Evolutionary conservation across 228 moss, liverwort and hornwort genomes (phyloP), one percentile per base, ranked within the genome.

Genomic region (Sphagnum magellanicum): DNA sequence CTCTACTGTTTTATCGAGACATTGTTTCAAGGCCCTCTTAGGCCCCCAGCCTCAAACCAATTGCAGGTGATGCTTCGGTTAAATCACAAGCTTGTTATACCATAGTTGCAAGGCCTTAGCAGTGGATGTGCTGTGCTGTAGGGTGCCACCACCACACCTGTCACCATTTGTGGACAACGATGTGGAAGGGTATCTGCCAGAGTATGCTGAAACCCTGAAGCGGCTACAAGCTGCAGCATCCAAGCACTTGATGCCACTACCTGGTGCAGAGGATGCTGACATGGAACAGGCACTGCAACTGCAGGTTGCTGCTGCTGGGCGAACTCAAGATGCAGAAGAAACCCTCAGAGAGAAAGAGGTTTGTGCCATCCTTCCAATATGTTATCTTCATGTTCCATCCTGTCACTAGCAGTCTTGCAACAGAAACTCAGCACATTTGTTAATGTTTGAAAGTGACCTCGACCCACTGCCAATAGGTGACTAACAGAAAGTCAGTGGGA

Each of bases 141-240:
- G 80, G 72, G 79, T 92, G 12, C 90, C 89, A 12, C 94, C 98
- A 9, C 89, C 98, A 50, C 94, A 98, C 75, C 69, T 98, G 74
- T 98, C 94, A 63, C 93, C 91, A 6, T 98, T 98, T 10, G 94
- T 89, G 50, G 94, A 98, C 63, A 88, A 89, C 51, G 92, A 91
- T 53, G 96, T 74, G 13, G 92, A 92, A 73, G 96, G 92, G 5
- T 96, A 96, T 63, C 83, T 92, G 79, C 96, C 96, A 4, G 96
- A 96, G 81, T 91, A 96, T 46, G 96, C 90, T 49, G 90, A 91
- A 63, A 79, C 89, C 3, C 77, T 93, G 66, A 91, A 89, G 74
- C 79, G 81, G 70, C 77, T 91, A 81, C 89, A 91, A 83, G 77
- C 78, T 15, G 76, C 88, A 60, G 70, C 80, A 47, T 77, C 78